Base-by-base conservation (phyloP, 257 asterid genomes). In the Ocimum tenuiflorum region DNA sequence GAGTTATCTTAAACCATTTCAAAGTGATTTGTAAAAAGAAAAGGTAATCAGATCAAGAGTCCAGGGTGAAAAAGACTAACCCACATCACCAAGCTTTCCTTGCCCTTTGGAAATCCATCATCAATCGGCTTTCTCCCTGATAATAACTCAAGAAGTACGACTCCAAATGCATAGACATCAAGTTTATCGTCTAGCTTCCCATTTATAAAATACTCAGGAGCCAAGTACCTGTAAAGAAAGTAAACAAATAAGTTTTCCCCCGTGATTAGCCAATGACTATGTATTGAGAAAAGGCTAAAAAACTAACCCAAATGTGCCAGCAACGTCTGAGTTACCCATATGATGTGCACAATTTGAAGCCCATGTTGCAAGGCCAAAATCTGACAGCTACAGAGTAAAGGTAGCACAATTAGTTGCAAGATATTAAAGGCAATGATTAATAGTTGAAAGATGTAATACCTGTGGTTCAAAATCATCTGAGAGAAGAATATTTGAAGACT, bases 251-350 rank as follows among this genome's bases (percentile, higher is more conserved):
- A 33, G 1, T 14, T 33, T 23, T 29, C 57, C 49, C 13, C 51
- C 36, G 17, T 22, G 52, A 27, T 65, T 22, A 60, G 41, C 45
- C 52, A 62, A 65, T 42, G 14, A 41, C 73, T 24, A 45, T n/a
- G 60, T 43, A 60, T 50, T 35, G 48, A 52, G 67, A 35, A 15
- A 46, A 41, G 75, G 39, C 63, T 10, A 50, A 9, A 10, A 63
- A 58, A 74, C 91, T 73, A 67, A 85, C 98, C 99, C 97, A 64
- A 92, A 92, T 38, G 98, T 92, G 67, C 98, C 97, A 71, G 98
- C 86, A 47, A 91, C 86, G 35, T 89, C 92, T 60, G 76, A 68
- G 77, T 79, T 76, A 56, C 80, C 83, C 59, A 81, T 57, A 64
- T 76, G 85, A 73, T 75, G 80, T 24, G 83, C 73, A 73, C 85